Conservation (phyloP, 306 rosid species). For the Prinsepia uniflora region DNA sequence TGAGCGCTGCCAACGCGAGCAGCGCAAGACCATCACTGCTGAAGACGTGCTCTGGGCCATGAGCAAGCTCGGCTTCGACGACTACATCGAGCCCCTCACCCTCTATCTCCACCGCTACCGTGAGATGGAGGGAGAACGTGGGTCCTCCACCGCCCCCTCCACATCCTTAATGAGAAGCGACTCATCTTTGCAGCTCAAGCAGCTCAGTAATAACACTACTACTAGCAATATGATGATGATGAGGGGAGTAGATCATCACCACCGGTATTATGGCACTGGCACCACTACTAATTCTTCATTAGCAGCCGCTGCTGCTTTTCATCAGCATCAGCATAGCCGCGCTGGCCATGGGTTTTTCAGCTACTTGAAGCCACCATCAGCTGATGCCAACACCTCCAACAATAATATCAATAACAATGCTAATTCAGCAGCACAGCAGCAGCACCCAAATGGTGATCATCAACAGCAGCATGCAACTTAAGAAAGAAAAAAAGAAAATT, state of each 20-base stretch:
- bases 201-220: not conserved
- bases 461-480: not conserved
- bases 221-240: not conserved
- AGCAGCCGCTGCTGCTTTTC: conserved; percentile 30
- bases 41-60: conserved; percentile 94
- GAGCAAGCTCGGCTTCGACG: conserved; percentile 83
- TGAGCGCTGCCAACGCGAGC: conserved; percentile 83
- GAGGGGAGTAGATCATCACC: not conserved
- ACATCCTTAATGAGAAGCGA: conserved; percentile 39
- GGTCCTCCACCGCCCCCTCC: conserved; percentile 23
- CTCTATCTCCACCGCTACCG: conserved; percentile 75
- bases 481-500: not conserved
- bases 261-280: conserved; percentile 36
- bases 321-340: conserved; percentile 26
- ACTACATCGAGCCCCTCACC: conserved; percentile 68
- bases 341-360: conserved; percentile 41
- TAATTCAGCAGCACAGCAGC: not conserved
- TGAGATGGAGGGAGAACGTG: conserved; percentile 66
- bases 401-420: not conserved
- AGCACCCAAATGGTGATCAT: conserved; percentile 2
- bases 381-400: conserved; percentile 11
- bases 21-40: conserved; percentile 76
- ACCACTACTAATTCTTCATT: conserved; percentile 4
- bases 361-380: conserved; percentile 17
- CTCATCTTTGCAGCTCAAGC: conserved; percentile 28